A percentile compares a stretch with the other conserved stretches of the same genome.
Conservation (phyloP, 129 eudicot species). For the Flaveria linearis region DNA sequence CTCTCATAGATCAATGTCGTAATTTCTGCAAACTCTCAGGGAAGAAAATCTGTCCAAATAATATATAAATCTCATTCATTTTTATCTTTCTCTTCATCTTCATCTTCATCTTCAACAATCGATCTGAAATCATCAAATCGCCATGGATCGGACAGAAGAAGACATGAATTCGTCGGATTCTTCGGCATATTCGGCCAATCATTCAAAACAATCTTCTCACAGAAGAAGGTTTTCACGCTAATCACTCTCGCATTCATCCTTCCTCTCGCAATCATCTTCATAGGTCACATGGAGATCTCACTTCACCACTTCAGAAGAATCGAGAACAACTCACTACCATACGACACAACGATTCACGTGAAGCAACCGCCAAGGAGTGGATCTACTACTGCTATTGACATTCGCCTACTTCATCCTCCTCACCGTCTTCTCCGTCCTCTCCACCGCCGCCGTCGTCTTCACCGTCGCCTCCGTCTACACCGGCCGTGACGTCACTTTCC, state of each 20-base stretch:
- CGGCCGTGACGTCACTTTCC: conserved; percentile 37
- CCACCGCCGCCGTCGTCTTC: conserved; percentile 68
- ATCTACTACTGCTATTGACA: conserved; percentile 36
- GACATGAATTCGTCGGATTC: conserved; percentile 37
- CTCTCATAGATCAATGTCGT: too few relatives aligned
- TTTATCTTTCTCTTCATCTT: not conserved
- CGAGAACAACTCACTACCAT: not conserved
- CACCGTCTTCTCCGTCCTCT: conserved; percentile 53
- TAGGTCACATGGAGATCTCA: conserved; percentile 28
- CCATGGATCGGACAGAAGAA: conserved; percentile 39
- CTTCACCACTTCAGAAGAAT: not conserved
- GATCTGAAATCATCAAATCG: not conserved
- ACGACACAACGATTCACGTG: not conserved
- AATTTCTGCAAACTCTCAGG: too few relatives aligned
- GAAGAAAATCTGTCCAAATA: too few relatives aligned
- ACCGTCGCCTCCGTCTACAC: conserved; percentile 58
- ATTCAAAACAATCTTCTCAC: conserved; percentile 31
- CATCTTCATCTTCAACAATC: not conserved
- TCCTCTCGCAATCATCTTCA: conserved; percentile 32
- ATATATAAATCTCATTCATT: too few relatives aligned
- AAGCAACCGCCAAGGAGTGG: conserved; percentile 27
- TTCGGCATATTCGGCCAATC: conserved; percentile 38
- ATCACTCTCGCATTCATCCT: conserved; percentile 34
- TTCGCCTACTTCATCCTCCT: conserved; percentile 42
- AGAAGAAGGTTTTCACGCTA: conserved; percentile 32